phyloP scores from a whole-genome alignment of 805 yeast species.

The Lipomyces kockii region DNA sequence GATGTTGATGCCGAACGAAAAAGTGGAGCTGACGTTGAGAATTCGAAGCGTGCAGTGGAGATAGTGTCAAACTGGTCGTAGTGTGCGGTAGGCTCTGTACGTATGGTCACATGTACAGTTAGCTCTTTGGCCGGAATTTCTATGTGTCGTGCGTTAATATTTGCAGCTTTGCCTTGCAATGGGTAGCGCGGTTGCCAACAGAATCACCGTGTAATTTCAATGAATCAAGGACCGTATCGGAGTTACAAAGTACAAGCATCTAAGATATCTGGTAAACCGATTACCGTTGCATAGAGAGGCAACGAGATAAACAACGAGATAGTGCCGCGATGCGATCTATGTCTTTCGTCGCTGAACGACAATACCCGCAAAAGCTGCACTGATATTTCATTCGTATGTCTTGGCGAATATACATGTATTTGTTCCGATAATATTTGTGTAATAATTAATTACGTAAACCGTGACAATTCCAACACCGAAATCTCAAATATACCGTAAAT shows the following conservation, averaged over 20 bases:
- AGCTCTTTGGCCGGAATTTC: background rate
- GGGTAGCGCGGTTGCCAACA: background rate
- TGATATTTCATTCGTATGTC: background rate
- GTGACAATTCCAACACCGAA: background rate
- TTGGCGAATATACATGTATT: background rate
- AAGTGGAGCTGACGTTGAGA: constrained; percentile 8
- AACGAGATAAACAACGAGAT: background rate
- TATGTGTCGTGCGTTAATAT: background rate
- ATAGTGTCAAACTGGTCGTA: constrained; percentile 8
- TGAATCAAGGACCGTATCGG: background rate
- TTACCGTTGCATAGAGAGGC: background rate
- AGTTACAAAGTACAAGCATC: background rate
- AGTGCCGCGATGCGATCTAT: background rate
- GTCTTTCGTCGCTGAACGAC: background rate
- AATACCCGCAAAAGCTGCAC: background rate
- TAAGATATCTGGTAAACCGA: no score
- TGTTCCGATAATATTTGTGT: background rate
- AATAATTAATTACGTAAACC: background rate
- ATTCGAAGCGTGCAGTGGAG: constrained; percentile 1
- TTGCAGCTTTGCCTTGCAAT: background rate
- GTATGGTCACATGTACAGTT: background rate
- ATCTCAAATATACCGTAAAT: background rate
- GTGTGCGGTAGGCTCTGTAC: background rate
- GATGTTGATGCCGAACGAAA: constrained; percentile 13
- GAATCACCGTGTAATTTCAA: background rate